phyloP scores from a whole-genome alignment of 2,329 filamentous ascomycete genomes.

The Clarireedia monteithiana region DNA sequence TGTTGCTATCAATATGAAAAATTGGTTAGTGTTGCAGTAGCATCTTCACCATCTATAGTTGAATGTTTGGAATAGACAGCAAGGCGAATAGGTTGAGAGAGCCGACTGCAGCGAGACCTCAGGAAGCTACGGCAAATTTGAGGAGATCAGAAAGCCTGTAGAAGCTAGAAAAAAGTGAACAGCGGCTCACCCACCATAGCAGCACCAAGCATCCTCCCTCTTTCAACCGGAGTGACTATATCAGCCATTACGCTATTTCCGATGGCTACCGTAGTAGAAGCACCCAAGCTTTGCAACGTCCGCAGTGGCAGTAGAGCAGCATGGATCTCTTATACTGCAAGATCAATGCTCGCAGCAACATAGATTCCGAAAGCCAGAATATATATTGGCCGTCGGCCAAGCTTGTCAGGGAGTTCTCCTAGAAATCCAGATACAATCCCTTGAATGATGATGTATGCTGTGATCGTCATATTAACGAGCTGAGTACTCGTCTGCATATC shows the following conservation, averaged over 20 bases:
- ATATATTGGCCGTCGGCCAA: slow-evolving; percentile 43
- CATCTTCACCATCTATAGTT: slow-evolving; percentile 41
- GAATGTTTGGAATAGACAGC: slow-evolving; percentile 43
- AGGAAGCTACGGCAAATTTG: too few relatives aligned
- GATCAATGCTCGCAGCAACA: slow-evolving; percentile 42
- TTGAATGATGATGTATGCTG: slow-evolving; percentile 33
- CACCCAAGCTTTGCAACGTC: slow-evolving; percentile 51
- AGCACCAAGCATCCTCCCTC: slow-evolving; percentile 44
- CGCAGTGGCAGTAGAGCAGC: slow-evolving; percentile 43
- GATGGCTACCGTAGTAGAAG: slow-evolving; percentile 49
- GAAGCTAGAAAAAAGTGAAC: slow-evolving; percentile 24
- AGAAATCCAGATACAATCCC: slow-evolving; percentile 45
- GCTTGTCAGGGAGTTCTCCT: slow-evolving; percentile 44
- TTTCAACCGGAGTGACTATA: slow-evolving; percentile 54
- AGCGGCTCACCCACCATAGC: slow-evolving; percentile 8
- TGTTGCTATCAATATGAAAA: not conserved
- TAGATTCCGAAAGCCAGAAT: slow-evolving; percentile 43
- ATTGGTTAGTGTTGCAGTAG: too few relatives aligned
- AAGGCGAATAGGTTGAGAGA: slow-evolving; percentile 25
- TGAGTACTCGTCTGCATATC: not conserved
- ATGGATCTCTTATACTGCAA: slow-evolving; percentile 40
- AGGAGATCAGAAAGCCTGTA: not conserved
- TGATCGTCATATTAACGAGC: slow-evolving; percentile 9
- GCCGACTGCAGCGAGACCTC: too few relatives aligned
- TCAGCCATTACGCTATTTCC: slow-evolving; percentile 61